Base-by-base conservation (phyloP, 257 asterid species). In the Primulina eburnea region DNA sequence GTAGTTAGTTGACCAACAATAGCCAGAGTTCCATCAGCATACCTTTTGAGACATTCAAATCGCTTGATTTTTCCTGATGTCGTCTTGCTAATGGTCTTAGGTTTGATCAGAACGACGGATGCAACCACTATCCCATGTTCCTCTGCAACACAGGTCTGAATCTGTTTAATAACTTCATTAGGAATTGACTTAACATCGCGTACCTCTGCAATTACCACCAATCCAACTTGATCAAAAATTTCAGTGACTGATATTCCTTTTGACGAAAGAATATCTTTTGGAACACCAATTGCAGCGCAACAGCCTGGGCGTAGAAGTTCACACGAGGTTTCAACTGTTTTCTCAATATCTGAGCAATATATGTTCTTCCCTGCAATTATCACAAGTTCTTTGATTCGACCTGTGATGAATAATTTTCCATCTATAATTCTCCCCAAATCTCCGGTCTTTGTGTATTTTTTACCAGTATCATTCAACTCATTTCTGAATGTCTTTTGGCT, bases 31-130 rank as follows among this genome's bases (percentile, higher is more conserved):
- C 84, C 95, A 69, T 80, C 86, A 52, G 67, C 63, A 63, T 82
- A 88, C 73, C 69, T 83, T 33, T 80, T 83, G 58, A 83, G 79
- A 76, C 90, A 84, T 35, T 88, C 95, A 56, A 68, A 85, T 80
- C 95, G 77, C 80, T 80, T 84, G 71, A 88, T 80, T 64, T 88
- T 88, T 30, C 95, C 95, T 26, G 89, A 88, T 5, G 88, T 88
- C 8, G 92, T 88, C 82, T 88, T 86, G 47, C 85, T 76, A 65
- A 88, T 82, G 16, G 90, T 77, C 78, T 77, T 88, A 11, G 92
- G 76, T 61, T 81, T 88, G 52, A 88, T 77, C 60, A 84, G 64
- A 28, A 81, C 73, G 73, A 82, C 59, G 34, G 84, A 76, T 29
- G 85, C 73, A n/a, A 82, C 62, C 75, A 76, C 65, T 4, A 86